Base-by-base conservation (phyloP, 2,329 filamentous ascomycete species). In the Rhinocladiella mackenziei region DNA sequence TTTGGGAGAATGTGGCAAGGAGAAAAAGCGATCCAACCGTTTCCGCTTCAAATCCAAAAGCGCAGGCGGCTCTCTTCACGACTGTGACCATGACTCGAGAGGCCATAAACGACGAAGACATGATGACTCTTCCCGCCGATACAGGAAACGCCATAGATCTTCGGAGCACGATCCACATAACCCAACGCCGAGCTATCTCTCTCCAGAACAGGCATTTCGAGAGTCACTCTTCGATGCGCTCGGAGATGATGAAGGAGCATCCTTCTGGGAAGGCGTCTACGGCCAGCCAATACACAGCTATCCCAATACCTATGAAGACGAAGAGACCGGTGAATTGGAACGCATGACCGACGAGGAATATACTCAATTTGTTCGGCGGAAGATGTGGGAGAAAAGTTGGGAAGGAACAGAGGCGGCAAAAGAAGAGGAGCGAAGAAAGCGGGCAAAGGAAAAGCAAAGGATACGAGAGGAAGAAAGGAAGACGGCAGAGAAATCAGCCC, bases 371-470 rank as follows among this genome's bases (percentile, higher is more conserved):
- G 91, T 98, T 28, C 80, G 91, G 13, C 76, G 77, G 39, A 83
- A 81, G 66, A 97, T 98, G 92, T 98, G 89, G 84, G 89, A 96
- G 72, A 89, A 87, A 68, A 94, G 86, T 40, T 81, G 95, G 60
- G 83, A 91, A 54, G 86, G 91, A 15, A 69, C 94, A 39, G 64
- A 91, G 0, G 85, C 92, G 58, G 88, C 92, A 64, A 76, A 83
- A 44, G 81, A 80, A 43, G 69, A 76, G 32, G 70, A 78, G 42
- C 75, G 80, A 54, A 74, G 71, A 58, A 73, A 74, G 62, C 63
- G 64, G 48, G 62, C 63, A 35, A 65, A 69, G 52, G 73, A 72
- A 50, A 74, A 72, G 50, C 65, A 69, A 48, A 65, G 23, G 52
- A 58, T 32, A 58, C 61, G 64, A 56, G 57, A 56, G 58, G 59